Percentiles rank a stretch among this genome's conserved stretches.
phyloP scores from a whole-genome alignment of 495 filamentous ascomycete genomes.

The Xylaria palmicola region DNA sequence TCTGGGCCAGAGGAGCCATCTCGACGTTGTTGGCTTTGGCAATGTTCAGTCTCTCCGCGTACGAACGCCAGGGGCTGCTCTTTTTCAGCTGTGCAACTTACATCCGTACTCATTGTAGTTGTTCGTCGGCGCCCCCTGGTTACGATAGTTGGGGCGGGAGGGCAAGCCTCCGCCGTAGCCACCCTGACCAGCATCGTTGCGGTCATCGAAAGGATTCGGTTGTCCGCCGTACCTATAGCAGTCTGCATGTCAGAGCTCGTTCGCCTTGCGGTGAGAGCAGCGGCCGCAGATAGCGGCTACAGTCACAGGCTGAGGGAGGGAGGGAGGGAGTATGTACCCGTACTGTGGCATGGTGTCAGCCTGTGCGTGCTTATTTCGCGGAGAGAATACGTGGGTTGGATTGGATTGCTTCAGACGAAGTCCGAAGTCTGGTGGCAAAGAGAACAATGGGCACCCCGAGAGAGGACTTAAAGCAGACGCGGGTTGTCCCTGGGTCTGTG shows the following conservation, averaged over 20 bases:
- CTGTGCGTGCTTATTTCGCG: constrained; percentile 12
- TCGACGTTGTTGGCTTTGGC: constrained; percentile 53
- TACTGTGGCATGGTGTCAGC: constrained; percentile 43
- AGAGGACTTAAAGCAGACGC: constrained; percentile 3
- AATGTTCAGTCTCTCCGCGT: constrained; percentile 9
- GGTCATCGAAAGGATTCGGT: constrained; percentile 54
- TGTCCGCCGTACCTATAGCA: constrained; percentile 43
- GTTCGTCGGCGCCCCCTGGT: no score
- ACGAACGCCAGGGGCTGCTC: constrained; percentile 17
- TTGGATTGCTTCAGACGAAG: no score
- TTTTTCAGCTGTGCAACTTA: constrained; percentile 29
- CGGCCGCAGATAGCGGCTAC: background rate
- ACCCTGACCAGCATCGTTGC: constrained; percentile 29
- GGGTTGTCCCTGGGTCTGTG: constrained; percentile 1
- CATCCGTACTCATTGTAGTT: constrained; percentile 49
- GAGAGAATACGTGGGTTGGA: background rate
- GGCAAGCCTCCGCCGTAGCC: constrained; percentile 37
- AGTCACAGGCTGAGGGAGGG: no score
- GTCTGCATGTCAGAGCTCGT: constrained; percentile 24
- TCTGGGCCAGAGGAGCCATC: constrained; percentile 58
- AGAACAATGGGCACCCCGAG: background rate
- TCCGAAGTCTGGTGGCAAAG: background rate
- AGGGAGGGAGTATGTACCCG: constrained; percentile 33
- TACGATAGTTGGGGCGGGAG: constrained; percentile 39
- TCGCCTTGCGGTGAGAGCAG: background rate